These are phyloP conservation scores for Termitomyces sp. DNA, from an alignment of 768 basidiomycete genomes.

Conservation along the genomic window DNA sequence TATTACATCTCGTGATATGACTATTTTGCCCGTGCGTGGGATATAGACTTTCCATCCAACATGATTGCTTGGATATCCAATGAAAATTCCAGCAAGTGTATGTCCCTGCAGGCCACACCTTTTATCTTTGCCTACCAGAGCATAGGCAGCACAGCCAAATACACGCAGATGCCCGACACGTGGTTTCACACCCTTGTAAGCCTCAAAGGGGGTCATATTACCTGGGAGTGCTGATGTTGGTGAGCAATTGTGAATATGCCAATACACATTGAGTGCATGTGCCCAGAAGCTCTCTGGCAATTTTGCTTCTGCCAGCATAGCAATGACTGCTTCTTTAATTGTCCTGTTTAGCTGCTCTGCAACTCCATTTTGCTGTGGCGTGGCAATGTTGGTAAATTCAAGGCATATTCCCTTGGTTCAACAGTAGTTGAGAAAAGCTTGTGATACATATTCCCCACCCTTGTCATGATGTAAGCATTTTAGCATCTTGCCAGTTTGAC, in stretches of 20 bases:
- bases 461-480: too few relatives aligned
- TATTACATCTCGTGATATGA: background rate
- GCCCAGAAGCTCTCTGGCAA: conserved; percentile 7
- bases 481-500: too few relatives aligned
- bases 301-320: too few relatives aligned
- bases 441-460: too few relatives aligned
- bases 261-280: background rate
- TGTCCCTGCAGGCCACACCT: conserved; percentile 16
- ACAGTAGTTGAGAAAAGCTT: too few relatives aligned
- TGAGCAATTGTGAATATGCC: background rate
- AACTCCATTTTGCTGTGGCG: too few relatives aligned
- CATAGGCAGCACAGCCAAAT: conserved; percentile 29
- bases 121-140: conserved; percentile 24
- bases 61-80: conserved; percentile 21
- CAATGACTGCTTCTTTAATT: too few relatives aligned
- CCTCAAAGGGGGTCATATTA: background rate
- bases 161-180: background rate
- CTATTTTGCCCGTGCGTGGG: conserved; percentile 8
- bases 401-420: too few relatives aligned
- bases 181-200: background rate
- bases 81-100: conserved; percentile 20
- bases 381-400: too few relatives aligned
- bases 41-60: conserved; percentile 25
- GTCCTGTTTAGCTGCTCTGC: too few relatives aligned
- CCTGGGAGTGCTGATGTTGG: background rate